These are phyloP conservation scores for Zalaria obscura DNA, from an alignment of 2,329 filamentous ascomycete genomes.

Conservation along the genomic window DNA sequence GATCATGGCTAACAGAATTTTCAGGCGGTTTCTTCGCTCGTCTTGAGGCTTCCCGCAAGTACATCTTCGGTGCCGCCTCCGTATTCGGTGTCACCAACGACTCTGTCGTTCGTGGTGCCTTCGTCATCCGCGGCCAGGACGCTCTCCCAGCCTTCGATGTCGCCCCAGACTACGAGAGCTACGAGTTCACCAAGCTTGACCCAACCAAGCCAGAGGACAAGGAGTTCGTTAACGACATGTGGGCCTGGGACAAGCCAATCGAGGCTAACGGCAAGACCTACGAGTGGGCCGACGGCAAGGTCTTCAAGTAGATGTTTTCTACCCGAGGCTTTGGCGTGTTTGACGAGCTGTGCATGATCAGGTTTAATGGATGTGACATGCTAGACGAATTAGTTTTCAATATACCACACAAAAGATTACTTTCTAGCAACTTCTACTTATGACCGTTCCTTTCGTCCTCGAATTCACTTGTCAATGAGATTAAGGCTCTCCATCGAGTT, in stretches of 20 bases:
- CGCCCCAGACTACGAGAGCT: constrained; percentile 93
- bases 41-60: constrained; percentile 96
- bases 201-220: constrained; percentile 70
- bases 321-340: neutral
- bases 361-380: neutral
- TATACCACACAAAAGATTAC: too few relatives aligned
- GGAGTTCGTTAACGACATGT: constrained; percentile 73
- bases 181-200: constrained; percentile 94
- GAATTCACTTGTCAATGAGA: too few relatives aligned
- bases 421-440: too few relatives aligned
- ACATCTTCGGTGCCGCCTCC: constrained; percentile 79
- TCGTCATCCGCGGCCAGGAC: constrained; percentile 88
- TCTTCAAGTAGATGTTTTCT: neutral
- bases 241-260: constrained; percentile 83
- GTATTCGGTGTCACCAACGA: constrained; percentile 84
- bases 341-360: neutral
- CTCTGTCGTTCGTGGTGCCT: constrained; percentile 84
- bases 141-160: constrained; percentile 80
- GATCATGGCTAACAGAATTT: constrained; percentile 7
- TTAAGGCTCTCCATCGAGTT: too few relatives aligned
- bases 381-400: neutral
- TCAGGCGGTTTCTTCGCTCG: constrained; percentile 84
- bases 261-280: constrained; percentile 75
- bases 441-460: too few relatives aligned
- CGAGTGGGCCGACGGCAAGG: constrained; percentile 76